phyloP scores from a whole-genome alignment of 2,329 filamentous ascomycete species.

The Fusarium temperatum region DNA sequence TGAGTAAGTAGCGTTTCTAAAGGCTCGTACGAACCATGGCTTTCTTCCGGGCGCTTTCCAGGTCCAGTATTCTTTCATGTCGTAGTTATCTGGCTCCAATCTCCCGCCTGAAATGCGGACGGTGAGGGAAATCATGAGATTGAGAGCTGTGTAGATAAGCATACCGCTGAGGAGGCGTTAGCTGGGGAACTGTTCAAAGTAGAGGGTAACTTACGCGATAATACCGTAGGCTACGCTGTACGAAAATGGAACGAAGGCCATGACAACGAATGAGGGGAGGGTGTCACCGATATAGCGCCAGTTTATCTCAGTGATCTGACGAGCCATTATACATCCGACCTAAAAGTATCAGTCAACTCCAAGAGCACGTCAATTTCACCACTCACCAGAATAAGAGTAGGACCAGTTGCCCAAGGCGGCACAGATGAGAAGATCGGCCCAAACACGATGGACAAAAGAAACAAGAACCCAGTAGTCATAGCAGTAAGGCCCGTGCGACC shows the following conservation, averaged over 20 bases:
- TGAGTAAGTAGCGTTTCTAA: neutral
- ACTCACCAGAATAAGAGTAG: conserved; percentile 71
- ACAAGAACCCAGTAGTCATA: conserved; percentile 71
- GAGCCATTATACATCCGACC: conserved; percentile 82
- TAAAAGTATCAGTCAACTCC: neutral
- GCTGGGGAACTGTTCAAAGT: accelerated
- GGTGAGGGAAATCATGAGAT: conserved; percentile 15
- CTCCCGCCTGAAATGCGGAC: conserved; percentile 17
- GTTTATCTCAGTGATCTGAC: conserved; percentile 79
- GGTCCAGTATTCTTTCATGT: conserved; percentile 38
- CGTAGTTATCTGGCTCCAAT: conserved; percentile 29
- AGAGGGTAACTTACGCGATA: conserved; percentile 60
- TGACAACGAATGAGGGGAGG: conserved; percentile 80
- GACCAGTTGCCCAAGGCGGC: conserved; percentile 79
- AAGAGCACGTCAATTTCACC: accelerated
- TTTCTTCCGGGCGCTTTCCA: conserved; percentile 28
- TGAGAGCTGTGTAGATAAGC: conserved; percentile 26
- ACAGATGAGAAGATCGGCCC: conserved; percentile 77
- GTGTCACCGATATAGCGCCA: conserved; percentile 83
- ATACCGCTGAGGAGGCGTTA: conserved; percentile 11
- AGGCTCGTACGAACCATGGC: conserved; percentile 23
- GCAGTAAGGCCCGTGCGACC: conserved; percentile 74
- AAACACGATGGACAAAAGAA: conserved; percentile 74
- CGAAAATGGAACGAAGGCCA: conserved; percentile 83
- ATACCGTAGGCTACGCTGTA: conserved; percentile 85